Base-by-base conservation (phyloP, 768 basidiomycete genomes). In the Cyclocybe aegerita region DNA sequence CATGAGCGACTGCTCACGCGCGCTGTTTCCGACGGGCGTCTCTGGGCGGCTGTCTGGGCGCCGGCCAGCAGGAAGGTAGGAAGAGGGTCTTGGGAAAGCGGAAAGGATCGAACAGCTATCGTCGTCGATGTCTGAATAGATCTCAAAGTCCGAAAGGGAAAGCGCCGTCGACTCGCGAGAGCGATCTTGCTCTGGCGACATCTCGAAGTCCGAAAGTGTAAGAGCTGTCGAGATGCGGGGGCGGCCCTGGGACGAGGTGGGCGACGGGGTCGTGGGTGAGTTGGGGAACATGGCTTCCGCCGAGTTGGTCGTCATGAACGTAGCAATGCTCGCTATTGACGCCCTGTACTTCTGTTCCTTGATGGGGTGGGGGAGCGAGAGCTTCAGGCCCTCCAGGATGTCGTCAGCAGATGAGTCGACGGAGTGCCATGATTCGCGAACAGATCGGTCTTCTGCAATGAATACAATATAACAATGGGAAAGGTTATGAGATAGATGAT, bases 221-320 rank as follows among this genome's bases (percentile, higher is more conserved):
- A 73, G 48, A 10, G 69, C 61, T 9, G 65, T 59, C 10, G 73
- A 74, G 15, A 67, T 48, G 11, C 70, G 68, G 33, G 69, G 60
- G 32, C 56, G 54, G 5, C 23, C 23, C 39, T 52, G n/a, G 40
- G 56, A n/a, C n/a, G n/a, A 35, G 38, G 38, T 9, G 39, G 41
- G 50, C 34, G 9, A 39, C 39, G 29, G 30, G 35, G 40, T n/a
- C 38, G 38, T 12, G 51, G 48, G 43, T 30, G 44, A 23, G 55
- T 52, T 36, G 44, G 32, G 73, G 7, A 79, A 77, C 48, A 84
- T 70, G 42, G 79, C 84, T 29, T 86, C 81, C 1, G 77, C 76
- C 4, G 85, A 85, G 36, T 71, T 67, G 32, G 77, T 77, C 0
- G 83, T 82, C 70, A 80, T 70, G 51, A 83, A 65, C 0, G 84